Conservation (phyloP, 257 asterid species). For the Catharanthus roseus region DNA sequence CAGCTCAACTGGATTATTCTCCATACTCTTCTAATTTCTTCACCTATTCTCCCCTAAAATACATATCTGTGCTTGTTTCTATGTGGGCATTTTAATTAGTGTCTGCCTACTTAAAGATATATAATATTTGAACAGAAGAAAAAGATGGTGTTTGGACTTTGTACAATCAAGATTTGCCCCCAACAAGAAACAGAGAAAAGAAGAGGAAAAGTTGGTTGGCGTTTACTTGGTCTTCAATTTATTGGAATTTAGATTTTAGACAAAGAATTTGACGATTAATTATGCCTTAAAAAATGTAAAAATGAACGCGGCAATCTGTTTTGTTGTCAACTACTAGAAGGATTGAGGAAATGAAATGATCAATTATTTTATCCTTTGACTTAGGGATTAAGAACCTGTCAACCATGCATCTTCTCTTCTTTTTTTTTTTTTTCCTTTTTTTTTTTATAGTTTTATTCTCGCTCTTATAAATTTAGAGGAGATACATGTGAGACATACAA, state of each 20-base stretch:
- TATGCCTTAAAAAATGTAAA: neutral
- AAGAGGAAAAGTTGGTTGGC: neutral
- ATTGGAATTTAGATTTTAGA: slow-evolving; percentile 8
- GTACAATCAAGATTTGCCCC: slow-evolving; percentile 5
- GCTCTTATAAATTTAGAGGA: too few species aligned
- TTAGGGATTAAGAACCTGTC: slow-evolving; percentile 1
- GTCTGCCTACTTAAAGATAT: too few species aligned
- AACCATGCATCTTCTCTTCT: neutral
- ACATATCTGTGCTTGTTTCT: neutral
- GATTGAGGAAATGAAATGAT: slow-evolving; percentile 15
- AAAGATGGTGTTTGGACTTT: neutral
- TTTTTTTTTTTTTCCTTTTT: neutral
- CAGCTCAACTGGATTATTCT: slow-evolving; percentile 38
- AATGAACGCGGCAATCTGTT: neutral
- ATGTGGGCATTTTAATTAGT: neutral
- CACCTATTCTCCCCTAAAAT: neutral
- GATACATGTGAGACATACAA: too few species aligned
- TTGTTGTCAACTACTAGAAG: slow-evolving; percentile 2
- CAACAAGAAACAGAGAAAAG: neutral
- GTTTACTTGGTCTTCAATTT: slow-evolving; percentile 17
- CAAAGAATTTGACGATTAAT: too few species aligned
- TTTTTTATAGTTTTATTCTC: too few species aligned
- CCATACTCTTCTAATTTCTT: slow-evolving; percentile 22
- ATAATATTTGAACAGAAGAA: too few species aligned
- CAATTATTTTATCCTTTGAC: neutral